Percentiles rank a stretch among this genome's conserved stretches.
phyloP scores from a whole-genome alignment of 2,329 filamentous ascomycete genomes.

The Colletotrichum siamense region DNA sequence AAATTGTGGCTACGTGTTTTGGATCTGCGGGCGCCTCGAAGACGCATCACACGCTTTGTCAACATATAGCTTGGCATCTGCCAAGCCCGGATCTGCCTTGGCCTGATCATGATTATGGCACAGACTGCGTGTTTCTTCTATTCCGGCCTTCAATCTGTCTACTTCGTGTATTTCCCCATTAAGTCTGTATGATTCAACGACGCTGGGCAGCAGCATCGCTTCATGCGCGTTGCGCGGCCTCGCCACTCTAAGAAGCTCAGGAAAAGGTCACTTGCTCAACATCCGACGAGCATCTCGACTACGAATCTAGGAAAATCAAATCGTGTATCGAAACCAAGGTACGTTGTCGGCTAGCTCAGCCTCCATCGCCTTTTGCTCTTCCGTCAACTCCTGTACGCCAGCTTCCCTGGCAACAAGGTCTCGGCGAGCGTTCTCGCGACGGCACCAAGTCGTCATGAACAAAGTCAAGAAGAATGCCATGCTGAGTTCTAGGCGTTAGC shows the following conservation, averaged over 20 bases:
- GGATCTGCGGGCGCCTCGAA: background rate
- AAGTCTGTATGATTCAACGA: background rate
- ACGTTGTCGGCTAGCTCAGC: constrained; percentile 34
- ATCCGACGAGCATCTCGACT: background rate
- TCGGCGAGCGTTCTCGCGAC: constrained; percentile 33
- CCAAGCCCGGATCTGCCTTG: background rate
- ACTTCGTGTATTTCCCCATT: background rate
- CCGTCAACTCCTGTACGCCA: constrained; percentile 25
- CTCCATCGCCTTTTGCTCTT: constrained; percentile 33
- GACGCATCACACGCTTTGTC: background rate
- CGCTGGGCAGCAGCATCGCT: background rate
- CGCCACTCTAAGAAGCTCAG: background rate
- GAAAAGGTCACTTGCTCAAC: background rate
- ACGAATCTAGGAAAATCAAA: constrained; percentile 6
- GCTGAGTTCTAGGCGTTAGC: constrained; percentile 8
- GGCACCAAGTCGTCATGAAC: constrained; percentile 36
- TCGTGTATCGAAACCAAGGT: constrained; percentile 35
- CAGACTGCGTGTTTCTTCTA: background rate
- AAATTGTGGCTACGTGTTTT: background rate
- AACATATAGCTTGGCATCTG: background rate
- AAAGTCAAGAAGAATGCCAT: constrained; percentile 36
- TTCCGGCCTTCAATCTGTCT: background rate
- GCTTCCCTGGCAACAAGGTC: constrained; percentile 25
- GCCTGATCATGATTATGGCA: background rate
- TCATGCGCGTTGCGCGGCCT: background rate